phyloP scores from a whole-genome alignment of 805 yeast species.

The Metschnikowia bowlesiae region DNA sequence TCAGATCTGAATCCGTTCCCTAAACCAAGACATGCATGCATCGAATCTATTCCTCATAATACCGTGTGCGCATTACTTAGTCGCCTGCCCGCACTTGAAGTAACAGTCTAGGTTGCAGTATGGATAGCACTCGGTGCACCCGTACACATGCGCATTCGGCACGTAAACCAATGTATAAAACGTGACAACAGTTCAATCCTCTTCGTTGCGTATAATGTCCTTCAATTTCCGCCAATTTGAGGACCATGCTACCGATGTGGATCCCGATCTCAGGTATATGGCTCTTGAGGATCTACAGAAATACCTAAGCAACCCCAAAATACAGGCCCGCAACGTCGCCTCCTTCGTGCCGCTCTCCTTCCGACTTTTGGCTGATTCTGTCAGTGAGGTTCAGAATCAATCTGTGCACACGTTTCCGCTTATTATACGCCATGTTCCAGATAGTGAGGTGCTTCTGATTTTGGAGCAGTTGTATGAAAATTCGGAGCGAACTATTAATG shows the following conservation, averaged over 20 bases:
- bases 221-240: constrained; percentile 28
- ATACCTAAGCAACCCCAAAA: constrained; percentile 17
- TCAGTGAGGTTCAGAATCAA: constrained; percentile 70
- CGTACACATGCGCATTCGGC: not conserved
- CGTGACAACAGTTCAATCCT: not conserved
- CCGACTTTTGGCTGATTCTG: constrained; percentile 51
- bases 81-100: not conserved
- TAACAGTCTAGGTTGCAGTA: not conserved
- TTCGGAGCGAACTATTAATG: constrained; percentile 15
- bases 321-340: constrained; percentile 22
- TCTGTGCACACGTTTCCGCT: constrained; percentile 58
- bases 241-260: constrained; percentile 57
- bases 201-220: constrained; percentile 2
- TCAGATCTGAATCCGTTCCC: not conserved
- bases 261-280: constrained; percentile 82
- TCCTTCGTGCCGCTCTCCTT: constrained; percentile 38
- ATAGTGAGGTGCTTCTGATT: constrained; percentile 27
- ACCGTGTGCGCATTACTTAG: not conserved
- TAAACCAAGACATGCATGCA: not conserved
- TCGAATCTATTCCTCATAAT: not conserved
- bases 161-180: not conserved
- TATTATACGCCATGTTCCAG: constrained; percentile 35
- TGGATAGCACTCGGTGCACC: not conserved
- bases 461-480: constrained; percentile 25
- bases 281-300: constrained; percentile 66